Evolutionary conservation across 1,284 basidiomycete genomes (phyloP).

Genomic region (Irpex lacteus): DNA sequence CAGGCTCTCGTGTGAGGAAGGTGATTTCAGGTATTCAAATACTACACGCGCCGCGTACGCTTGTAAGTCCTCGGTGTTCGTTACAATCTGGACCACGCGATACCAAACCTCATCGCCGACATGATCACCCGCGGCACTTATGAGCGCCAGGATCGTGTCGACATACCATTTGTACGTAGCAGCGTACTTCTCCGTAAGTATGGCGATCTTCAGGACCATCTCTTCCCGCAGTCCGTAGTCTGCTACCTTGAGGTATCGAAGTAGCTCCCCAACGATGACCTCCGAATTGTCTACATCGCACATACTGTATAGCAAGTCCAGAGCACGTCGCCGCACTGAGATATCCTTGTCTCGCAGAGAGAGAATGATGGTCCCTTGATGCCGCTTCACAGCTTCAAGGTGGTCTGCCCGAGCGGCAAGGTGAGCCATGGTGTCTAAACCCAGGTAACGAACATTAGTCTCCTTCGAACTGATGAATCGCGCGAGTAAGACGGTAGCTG

Average conservation of each 20-base stretch:
- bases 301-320: slow-evolving; percentile 98
- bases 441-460: slow-evolving; percentile 97
- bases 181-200: slow-evolving; percentile 97
- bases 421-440: slow-evolving; percentile 98
- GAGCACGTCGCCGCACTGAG: slow-evolving; percentile 88
- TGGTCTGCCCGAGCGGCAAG: slow-evolving; percentile 91
- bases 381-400: slow-evolving; percentile 90
- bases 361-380: slow-evolving; percentile 93
- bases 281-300: slow-evolving; percentile 96
- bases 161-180: slow-evolving; percentile 96
- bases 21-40: slow-evolving; percentile 85
- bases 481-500: slow-evolving; percentile 90
- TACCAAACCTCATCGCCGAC: slow-evolving; percentile 99
- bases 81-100: slow-evolving; percentile 96
- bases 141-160: slow-evolving; percentile 92
- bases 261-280: slow-evolving; percentile 90
- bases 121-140: slow-evolving; percentile 96
- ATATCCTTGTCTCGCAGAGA: slow-evolving; percentile 97
- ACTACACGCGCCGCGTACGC: slow-evolving; percentile 94
- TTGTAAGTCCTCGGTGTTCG: slow-evolving; percentile 96
- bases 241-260: slow-evolving; percentile 90
- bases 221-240: slow-evolving; percentile 97
- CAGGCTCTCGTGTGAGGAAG: slow-evolving; percentile 94
- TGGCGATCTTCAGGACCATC: slow-evolving; percentile 98
- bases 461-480: slow-evolving; percentile 97